Percentiles rank a stretch among this genome's conserved stretches.
Evolutionary conservation across 805 yeast genomes (phyloP).

Genomic region (Candida peoriensis): DNA sequence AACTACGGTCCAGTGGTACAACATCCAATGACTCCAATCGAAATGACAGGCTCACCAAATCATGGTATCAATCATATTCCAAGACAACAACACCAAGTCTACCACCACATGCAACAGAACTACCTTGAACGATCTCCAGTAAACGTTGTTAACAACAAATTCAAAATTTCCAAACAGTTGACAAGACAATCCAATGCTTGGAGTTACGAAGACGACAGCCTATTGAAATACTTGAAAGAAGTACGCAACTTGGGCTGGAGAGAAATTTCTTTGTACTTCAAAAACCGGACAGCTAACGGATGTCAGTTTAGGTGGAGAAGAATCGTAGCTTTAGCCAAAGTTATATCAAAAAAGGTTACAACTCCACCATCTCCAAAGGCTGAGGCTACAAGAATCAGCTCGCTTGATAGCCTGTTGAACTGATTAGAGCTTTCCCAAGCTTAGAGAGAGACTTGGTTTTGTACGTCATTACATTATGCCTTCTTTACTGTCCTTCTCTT

Average conservation of each 20-base stretch:
- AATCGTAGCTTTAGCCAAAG: slow-evolving; percentile 16
- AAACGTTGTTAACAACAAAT: slow-evolving; percentile 1
- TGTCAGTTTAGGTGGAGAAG: slow-evolving; percentile 78
- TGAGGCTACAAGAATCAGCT: slow-evolving; percentile 1
- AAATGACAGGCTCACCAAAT: slow-evolving; percentile 2
- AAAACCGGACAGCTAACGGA: slow-evolving; percentile 68
- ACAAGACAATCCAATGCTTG: slow-evolving; percentile 37
- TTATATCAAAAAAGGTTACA: slow-evolving; percentile 1
- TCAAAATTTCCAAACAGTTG: slow-evolving; percentile 13
- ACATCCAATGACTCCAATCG: slow-evolving; percentile 4
- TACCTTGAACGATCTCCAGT: slow-evolving; percentile 1
- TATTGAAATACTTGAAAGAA: slow-evolving; percentile 60
- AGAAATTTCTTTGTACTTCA: slow-evolving; percentile 63
- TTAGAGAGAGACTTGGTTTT: no score
- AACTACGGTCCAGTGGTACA: slow-evolving; percentile 3
- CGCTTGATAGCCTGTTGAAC: slow-evolving; percentile 8
- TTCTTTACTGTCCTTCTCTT: no score
- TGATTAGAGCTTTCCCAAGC: no score
- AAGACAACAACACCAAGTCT: no score
- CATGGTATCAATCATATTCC: slow-evolving; percentile 5
- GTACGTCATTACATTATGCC: no score
- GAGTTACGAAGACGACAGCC: slow-evolving; percentile 61
- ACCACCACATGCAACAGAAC: no score
- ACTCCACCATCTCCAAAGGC: neutral
- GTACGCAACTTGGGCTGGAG: slow-evolving; percentile 71